phyloP scores from a whole-genome alignment of 2,329 filamentous ascomycete genomes.

The Orbilia ellipsospora region DNA sequence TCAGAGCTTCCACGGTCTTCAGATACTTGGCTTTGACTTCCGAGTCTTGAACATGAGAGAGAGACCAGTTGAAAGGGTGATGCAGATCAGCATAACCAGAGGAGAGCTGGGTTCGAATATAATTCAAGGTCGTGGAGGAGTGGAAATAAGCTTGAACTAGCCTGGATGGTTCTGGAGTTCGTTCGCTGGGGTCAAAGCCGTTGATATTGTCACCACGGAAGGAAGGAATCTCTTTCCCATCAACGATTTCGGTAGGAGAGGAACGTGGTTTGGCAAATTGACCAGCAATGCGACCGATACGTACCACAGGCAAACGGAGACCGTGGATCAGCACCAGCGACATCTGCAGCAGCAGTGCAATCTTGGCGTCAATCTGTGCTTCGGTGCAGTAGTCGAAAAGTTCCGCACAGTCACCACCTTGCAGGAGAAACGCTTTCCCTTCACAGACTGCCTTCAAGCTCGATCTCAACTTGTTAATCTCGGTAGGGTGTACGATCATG shows the following conservation, averaged over 20 bases:
- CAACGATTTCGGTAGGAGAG: constrained; percentile 82
- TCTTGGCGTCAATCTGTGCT: constrained; percentile 90
- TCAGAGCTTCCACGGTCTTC: constrained; percentile 83
- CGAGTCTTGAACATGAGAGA: constrained; percentile 89
- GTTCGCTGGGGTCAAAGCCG: constrained; percentile 79
- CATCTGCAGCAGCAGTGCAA: constrained; percentile 97
- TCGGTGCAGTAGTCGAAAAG: constrained; percentile 90
- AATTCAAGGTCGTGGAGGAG: constrained; percentile 93
- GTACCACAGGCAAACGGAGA: constrained; percentile 80
- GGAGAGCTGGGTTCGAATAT: constrained; percentile 82
- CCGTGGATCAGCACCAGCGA: constrained; percentile 95
- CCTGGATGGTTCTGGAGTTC: constrained; percentile 82
- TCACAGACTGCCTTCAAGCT: constrained; percentile 85
- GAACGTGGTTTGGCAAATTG: constrained; percentile 97
- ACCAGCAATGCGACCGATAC: constrained; percentile 94
- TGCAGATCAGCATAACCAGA: constrained; percentile 94
- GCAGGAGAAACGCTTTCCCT: constrained; percentile 91
- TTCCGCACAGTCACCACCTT: constrained; percentile 97
- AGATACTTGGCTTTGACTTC: constrained; percentile 87
- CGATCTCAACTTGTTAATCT: constrained; percentile 82
- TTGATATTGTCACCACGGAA: constrained; percentile 98
- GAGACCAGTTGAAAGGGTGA: constrained; percentile 90
- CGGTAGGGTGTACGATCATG: constrained; percentile 80
- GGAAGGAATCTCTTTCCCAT: constrained; percentile 83
- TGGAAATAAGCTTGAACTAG: constrained; percentile 94